Evolutionary conservation across 495 filamentous ascomycete genomes (phyloP), one percentile per base, ranked within the genome.

Genomic region (Podospora pseudoanserina): DNA sequence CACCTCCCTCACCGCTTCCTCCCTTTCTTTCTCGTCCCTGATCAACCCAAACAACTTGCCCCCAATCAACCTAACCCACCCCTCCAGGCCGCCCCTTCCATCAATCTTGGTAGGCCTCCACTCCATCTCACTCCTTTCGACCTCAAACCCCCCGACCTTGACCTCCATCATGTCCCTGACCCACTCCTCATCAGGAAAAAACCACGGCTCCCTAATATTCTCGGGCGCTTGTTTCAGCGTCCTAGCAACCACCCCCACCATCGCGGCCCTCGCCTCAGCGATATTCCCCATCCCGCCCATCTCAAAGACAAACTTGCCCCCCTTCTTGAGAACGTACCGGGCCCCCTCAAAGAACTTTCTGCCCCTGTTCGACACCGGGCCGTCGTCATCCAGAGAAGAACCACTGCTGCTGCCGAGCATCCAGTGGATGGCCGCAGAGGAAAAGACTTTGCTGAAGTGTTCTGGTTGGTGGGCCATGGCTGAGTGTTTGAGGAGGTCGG

Each of bases 381-480:
- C 19, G 65, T 82, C 23, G 93, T 82, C 23, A 23, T 23, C 23
- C 23, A 23, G 34, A 39, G 34, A 39, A 39, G 34, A 11, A 39
- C 34, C 34, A 39, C 1, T 23, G 23, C 23, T 23, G 23, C 23
- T 23, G 23, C 30, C 30, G 30, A 32, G 30, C 72, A 94, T 88
- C 91, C 91, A 94, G 78, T 94, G 91, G 55, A 93, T 76, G 0
- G 91, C 91, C 0, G 91, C 91, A 72, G 93, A 93, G 55, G 88
- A 91, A 75, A 93, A 90, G 69, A 91, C 80, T 75, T 92, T 92
- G 69, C 85, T 86, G 81, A 79, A 83, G 69, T 67, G 23, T 49
- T 67, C 69, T 1, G 49, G 57, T 30, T 77, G 77, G 0, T 80
- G 73, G 30, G 7, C 30, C 30, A 32, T 32, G 55, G 71, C 64